phyloP scores from a whole-genome alignment of 257 asterid genomes.

The Vinca minor region DNA sequence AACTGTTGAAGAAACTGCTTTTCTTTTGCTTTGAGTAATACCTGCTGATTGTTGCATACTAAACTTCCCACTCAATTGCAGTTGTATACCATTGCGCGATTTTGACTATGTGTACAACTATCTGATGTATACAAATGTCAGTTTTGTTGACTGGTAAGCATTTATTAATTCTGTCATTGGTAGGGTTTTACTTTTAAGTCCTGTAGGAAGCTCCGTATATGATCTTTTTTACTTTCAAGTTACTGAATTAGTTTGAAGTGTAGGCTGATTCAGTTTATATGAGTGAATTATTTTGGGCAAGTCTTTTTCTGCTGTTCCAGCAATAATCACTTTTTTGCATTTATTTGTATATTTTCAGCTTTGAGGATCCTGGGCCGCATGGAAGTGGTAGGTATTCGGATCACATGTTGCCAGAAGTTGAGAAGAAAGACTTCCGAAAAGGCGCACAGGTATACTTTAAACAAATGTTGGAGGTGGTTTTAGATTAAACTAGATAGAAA shows the following conservation, averaged over 20 bases:
- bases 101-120: slow-evolving; percentile 86
- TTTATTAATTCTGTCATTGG: neutral
- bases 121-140: slow-evolving; percentile 85
- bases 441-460: slow-evolving; percentile 79
- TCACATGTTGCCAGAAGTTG: slow-evolving; percentile 94
- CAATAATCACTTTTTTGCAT: neutral
- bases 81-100: slow-evolving; percentile 84
- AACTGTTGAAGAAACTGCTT: slow-evolving; percentile 2
- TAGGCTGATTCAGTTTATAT: neutral
- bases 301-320: neutral
- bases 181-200: neutral
- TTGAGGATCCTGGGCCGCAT: slow-evolving; percentile 99
- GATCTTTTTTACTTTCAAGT: neutral
- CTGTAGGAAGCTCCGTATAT: neutral
- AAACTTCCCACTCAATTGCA: slow-evolving; percentile 40
- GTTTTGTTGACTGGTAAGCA: slow-evolving; percentile 89
- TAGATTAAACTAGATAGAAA: too few species aligned
- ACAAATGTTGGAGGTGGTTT: slow-evolving; percentile 8
- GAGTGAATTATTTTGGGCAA: neutral
- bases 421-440: slow-evolving; percentile 83
- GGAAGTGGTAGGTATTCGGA: slow-evolving; percentile 96
- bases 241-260: neutral
- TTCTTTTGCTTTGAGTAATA: slow-evolving; percentile 12
- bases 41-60: slow-evolving; percentile 18
- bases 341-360: slow-evolving; percentile 60